phyloP scores from a whole-genome alignment of 2,329 filamentous ascomycete species.

The Aspergillus sp. region DNA sequence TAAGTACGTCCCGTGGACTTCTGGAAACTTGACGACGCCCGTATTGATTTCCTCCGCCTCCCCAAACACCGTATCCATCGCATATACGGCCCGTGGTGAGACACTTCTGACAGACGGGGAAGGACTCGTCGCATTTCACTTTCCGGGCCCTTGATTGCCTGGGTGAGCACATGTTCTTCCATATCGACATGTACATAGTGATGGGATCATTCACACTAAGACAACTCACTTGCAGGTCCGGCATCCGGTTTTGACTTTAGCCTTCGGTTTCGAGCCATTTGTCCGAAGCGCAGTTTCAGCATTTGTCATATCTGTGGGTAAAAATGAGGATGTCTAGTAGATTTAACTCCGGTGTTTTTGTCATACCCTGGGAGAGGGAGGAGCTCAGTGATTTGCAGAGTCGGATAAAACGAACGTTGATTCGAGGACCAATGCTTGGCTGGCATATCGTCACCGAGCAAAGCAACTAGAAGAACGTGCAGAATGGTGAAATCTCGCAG shows the following conservation, averaged over 20 bases:
- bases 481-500: no score
- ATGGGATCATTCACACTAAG: background rate
- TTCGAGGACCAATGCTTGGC: background rate
- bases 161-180: background rate
- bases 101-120: conserved; percentile 5
- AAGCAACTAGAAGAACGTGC: no score
- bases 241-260: conserved; percentile 7
- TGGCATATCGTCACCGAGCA: background rate
- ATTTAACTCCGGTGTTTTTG: background rate
- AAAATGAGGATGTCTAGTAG: background rate
- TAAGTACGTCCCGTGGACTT: background rate
- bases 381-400: background rate
- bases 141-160: background rate
- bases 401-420: background rate
- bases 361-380: background rate
- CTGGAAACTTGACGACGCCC: background rate
- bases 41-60: conserved; percentile 34
- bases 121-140: conserved; percentile 12
- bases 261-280: background rate
- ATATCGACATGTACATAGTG: background rate
- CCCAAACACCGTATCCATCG: conserved; percentile 46
- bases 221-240: conserved; percentile 11
- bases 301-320: background rate
- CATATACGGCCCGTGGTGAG: conserved; percentile 10
- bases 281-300: background rate